phyloP scores from a whole-genome alignment of 2,329 filamentous ascomycete genomes.

The Clonostachys rosea region DNA sequence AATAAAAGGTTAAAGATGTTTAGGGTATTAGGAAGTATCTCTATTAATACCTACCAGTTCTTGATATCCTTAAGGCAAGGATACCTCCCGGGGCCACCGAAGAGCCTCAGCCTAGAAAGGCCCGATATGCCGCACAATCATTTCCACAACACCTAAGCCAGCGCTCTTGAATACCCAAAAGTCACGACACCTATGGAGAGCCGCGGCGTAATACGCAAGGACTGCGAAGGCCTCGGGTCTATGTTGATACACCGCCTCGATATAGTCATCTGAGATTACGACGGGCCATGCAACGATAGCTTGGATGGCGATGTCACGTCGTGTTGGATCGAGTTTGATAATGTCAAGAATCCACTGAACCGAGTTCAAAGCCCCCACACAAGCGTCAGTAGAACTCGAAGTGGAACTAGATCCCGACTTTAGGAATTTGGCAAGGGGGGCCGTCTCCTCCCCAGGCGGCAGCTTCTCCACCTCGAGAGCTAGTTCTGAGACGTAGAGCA shows the following conservation, averaged over 20 bases:
- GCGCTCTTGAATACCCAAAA: slow-evolving; percentile 23
- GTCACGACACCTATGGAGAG: slow-evolving; percentile 26
- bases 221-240: slow-evolving; percentile 31
- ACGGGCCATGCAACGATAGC: slow-evolving; percentile 8
- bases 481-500: not conserved
- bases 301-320: not conserved
- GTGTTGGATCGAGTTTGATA: not conserved
- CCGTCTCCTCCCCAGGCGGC: not conserved
- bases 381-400: not conserved
- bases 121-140: not conserved
- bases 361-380: not conserved
- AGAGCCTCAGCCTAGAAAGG: not conserved
- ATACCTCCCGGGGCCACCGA: not conserved
- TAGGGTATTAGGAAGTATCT: no score
- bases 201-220: slow-evolving; percentile 34
- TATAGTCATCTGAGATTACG: slow-evolving; percentile 17
- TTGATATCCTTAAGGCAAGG: no score
- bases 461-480: not conserved
- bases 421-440: not conserved
- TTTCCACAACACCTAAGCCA: not conserved
- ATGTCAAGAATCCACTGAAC: not conserved
- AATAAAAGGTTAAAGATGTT: no score
- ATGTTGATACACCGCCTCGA: slow-evolving; percentile 22
- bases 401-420: not conserved
- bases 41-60: no score